Base-by-base conservation (phyloP, 75 land plant species). In the Ceratopteris richardii region DNA sequence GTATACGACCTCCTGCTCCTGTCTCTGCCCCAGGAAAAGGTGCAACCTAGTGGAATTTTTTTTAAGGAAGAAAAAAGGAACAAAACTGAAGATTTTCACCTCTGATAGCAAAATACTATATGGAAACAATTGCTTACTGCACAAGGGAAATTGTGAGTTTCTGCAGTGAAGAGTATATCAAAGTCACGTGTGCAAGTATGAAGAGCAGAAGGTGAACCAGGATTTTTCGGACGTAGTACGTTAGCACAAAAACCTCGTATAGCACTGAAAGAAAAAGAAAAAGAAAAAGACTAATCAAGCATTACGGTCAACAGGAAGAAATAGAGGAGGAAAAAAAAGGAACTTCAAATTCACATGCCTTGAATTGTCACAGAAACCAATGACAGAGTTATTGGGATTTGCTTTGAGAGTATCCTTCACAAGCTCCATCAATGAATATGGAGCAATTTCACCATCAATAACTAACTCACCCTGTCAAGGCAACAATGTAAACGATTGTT, bases 21-120 rank as follows among this genome's bases (percentile, higher is more conserved):
- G 97, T 92, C 47, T 92, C 97, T 27, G 97, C 97, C 9, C 97
- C 97, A 61, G 94, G 97, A 51, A 82, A 92, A 59, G 97, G 97
- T 19, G 97, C 97, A 41, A 92, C 79, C 79, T 77, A 63, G 13
- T 6, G 7, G 4, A 17, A 19, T 40, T 40, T 40, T 40, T 40
- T 10, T 40, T 10, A 9, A 40, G 42, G 14, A 14, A 40, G 42
- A 14, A 14, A 20, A 9, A 28, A 58, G 4, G 33, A 31, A 26
- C 27, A n/a, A n/a, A n/a, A n/a, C n/a, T n/a, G n/a, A n/a, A n/a
- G n/a, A n/a, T n/a, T n/a, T n/a, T n/a, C n/a, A n/a, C n/a, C n/a
- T n/a, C n/a, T n/a, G n/a, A n/a, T n/a, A n/a, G n/a, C n/a, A n/a
- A 50, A 18, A n/a, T 26, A 36, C 16, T 51, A 12, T 30, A 28